These are phyloP conservation scores for Cladophialophora exuberans DNA, from an alignment of 2,329 filamentous ascomycete species.

Conservation along the genomic window DNA sequence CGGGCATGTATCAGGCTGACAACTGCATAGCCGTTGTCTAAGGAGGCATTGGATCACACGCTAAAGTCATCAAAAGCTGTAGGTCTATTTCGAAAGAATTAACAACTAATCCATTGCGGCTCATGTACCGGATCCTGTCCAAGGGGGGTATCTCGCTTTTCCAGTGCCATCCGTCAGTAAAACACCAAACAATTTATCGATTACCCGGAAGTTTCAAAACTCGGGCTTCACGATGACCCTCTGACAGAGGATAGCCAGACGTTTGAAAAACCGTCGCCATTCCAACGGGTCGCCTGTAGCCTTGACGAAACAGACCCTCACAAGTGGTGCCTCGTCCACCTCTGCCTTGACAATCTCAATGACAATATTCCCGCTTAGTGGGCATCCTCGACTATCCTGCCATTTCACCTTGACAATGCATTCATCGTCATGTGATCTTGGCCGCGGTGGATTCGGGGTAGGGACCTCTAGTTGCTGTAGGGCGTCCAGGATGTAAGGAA, in stretches of 20 bases:
- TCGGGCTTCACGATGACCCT: conserved; percentile 74
- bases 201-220: conserved; percentile 30
- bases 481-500: conserved; percentile 78
- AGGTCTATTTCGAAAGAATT: neutral
- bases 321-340: conserved; percentile 63
- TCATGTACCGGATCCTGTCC: neutral
- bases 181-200: neutral
- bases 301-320: conserved; percentile 79
- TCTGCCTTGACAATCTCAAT: conserved; percentile 56
- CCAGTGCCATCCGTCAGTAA: neutral
- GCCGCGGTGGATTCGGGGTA: conserved; percentile 54
- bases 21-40: neutral
- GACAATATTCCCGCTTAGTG: conserved; percentile 48
- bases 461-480: conserved; percentile 85
- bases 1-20: too few relatives aligned
- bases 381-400: conserved; percentile 56
- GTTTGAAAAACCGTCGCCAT: conserved; percentile 97
- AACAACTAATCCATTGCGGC: neutral
- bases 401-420: conserved; percentile 73
- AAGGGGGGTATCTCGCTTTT: conserved; percentile 11
- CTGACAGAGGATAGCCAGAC: conserved; percentile 83
- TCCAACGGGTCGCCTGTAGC: conserved; percentile 93
- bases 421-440: conserved; percentile 55
- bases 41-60: too few relatives aligned
- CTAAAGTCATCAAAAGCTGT: neutral